Evolutionary conservation across 768 basidiomycete genomes (phyloP).

Genomic region (Suillus tomentosus): DNA sequence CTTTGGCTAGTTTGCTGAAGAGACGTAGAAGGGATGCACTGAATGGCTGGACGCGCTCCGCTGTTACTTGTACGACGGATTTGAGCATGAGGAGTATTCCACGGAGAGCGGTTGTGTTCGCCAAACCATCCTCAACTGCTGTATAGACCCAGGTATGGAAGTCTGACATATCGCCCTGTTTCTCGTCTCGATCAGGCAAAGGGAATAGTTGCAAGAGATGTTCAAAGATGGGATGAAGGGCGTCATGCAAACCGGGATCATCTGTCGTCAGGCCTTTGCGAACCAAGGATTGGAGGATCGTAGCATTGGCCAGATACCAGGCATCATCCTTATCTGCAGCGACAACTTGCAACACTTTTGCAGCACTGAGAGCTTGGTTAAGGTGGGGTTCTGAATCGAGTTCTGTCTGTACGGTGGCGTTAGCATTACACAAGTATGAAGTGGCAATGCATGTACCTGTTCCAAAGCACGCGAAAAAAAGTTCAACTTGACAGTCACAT

Average conservation of each 20-base stretch:
- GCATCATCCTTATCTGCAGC: slow-evolving; percentile 77
- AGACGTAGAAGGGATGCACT: slow-evolving; percentile 76
- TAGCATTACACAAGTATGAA: slow-evolving; percentile 9
- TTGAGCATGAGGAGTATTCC: slow-evolving; percentile 87
- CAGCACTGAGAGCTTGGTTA: slow-evolving; percentile 72
- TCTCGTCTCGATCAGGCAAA: slow-evolving; percentile 77
- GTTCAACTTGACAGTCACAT: slow-evolving; percentile 88
- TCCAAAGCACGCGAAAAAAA: slow-evolving; percentile 87
- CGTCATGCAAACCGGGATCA: slow-evolving; percentile 77
- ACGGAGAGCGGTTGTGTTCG: slow-evolving; percentile 67
- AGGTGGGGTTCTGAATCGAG: slow-evolving; percentile 66
- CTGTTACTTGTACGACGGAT: slow-evolving; percentile 76
- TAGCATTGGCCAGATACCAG: slow-evolving; percentile 78
- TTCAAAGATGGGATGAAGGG: slow-evolving; percentile 81
- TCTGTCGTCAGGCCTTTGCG: slow-evolving; percentile 86
- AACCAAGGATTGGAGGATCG: slow-evolving; percentile 76
- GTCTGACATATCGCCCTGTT: slow-evolving; percentile 65
- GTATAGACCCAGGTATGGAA: slow-evolving; percentile 78
- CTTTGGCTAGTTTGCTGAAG: slow-evolving; percentile 82
- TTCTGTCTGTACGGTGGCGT: slow-evolving; percentile 55
- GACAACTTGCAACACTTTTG: slow-evolving; percentile 87
- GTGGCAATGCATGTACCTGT: slow-evolving; percentile 50
- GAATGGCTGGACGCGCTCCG: slow-evolving; percentile 85
- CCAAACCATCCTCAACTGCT: slow-evolving; percentile 78
- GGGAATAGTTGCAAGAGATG: slow-evolving; percentile 77